Evolutionary conservation across 129 eudicot genomes (phyloP), one percentile per base, ranked within the genome.

Genomic region (Escallonia herrerae): DNA sequence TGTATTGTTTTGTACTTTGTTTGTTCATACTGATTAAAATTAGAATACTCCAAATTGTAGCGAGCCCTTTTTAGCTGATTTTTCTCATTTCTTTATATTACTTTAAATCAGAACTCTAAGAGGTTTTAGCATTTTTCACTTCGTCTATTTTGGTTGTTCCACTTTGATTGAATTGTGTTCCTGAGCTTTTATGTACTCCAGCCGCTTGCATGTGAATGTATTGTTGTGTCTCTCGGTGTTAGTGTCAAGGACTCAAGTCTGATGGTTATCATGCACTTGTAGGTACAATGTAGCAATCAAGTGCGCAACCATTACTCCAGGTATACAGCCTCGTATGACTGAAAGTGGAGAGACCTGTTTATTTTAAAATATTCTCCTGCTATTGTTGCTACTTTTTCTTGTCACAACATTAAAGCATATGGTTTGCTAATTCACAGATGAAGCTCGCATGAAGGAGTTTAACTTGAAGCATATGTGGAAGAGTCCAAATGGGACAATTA

Each of bases 271-370:
- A 59, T 65, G 13, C 15, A 70, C 69, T 74, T 68, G 51, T 63
- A 93, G 98, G 86, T 88, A 88, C 81, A 93, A 93, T 77, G 98
- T 93, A 67, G 98, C 96, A 14, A 93, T 93, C 58, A 93, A 93
- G 80, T 93, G 98, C 76, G 98, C 98, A 43, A 93, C 98, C 52
- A 88, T 93, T 74, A 93, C 96, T 53, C 98, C 98, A 62, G 98
- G 98, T 93, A 82, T 4, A 11, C 8, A 22, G 45, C 15, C 10
- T 2, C 3, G 6, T 40, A 5, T 66, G 70, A 43, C 14, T 66
- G 33, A 22, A 22, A 22, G 33, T 22, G 45, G 12, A 40, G 5
- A 3, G 0, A 53, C 6, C 11, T 66, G 62, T 56, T 11, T 10
- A 8, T 54, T 9, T 55, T 42, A 22, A 22, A 22, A 22, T 22